phyloP scores from a whole-genome alignment of 176 grass and related monocot genomes.

The Otatea glauca region DNA sequence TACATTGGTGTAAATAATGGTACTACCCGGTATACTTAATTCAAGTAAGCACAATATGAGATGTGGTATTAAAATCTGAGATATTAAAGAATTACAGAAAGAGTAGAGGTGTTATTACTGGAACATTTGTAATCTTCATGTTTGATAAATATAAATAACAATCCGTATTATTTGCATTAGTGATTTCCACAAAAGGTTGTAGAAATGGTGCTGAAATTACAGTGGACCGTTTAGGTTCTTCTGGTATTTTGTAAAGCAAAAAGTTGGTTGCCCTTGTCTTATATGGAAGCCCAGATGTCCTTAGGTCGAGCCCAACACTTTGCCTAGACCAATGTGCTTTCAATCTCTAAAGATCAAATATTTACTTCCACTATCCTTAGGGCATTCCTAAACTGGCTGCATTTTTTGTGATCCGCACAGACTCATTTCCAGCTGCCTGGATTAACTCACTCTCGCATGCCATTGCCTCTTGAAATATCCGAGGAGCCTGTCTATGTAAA shows the following conservation, averaged over 20 bases:
- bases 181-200: background rate
- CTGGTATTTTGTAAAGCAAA: background rate
- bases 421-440: slow-evolving; percentile 71
- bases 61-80: background rate
- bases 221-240: background rate
- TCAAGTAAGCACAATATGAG: slow-evolving; percentile 10
- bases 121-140: background rate
- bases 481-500: slow-evolving; percentile 99
- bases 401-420: slow-evolving; percentile 45
- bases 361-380: background rate
- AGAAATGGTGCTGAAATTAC: background rate
- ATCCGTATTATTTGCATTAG: background rate
- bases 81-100: background rate
- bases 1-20: background rate
- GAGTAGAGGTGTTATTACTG: background rate
- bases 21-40: background rate
- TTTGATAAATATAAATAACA: background rate
- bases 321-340: background rate
- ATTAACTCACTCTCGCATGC: slow-evolving; percentile 68
- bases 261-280: background rate
- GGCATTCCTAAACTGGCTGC: background rate
- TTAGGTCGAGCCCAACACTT: background rate
- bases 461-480: slow-evolving; percentile 82
- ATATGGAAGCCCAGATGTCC: background rate
- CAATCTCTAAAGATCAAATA: background rate